These are phyloP conservation scores for Fusarium stilboides DNA, from an alignment of 2,329 filamentous ascomycete genomes.

Conservation along the genomic window DNA sequence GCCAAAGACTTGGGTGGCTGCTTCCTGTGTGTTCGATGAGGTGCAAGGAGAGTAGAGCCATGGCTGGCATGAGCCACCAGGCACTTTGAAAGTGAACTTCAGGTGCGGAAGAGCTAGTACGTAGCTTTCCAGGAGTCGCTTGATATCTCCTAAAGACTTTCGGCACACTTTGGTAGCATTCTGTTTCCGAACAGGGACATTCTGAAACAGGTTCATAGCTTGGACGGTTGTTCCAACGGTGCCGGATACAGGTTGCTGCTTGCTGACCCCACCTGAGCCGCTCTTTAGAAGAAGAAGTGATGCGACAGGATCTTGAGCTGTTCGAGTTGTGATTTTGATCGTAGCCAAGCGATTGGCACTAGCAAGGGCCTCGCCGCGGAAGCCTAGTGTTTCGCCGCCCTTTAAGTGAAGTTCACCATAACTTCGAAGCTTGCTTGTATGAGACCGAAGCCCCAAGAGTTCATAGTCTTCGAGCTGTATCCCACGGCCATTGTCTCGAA, in stretches of 20 bases:
- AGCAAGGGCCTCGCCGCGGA: constrained; percentile 81
- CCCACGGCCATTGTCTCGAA: constrained; percentile 82
- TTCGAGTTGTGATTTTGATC: constrained; percentile 75
- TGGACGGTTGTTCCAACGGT: constrained; percentile 79
- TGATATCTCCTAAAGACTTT: constrained; percentile 71
- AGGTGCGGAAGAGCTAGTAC: constrained; percentile 76
- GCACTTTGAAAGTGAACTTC: constrained; percentile 72
- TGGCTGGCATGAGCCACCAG: constrained; percentile 65
- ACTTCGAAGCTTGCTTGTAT: constrained; percentile 81
- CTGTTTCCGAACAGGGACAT: constrained; percentile 75
- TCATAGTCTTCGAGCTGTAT: constrained; percentile 75
- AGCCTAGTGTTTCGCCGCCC: constrained; percentile 76
- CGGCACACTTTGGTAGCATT: constrained; percentile 69
- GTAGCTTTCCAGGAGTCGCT: constrained; percentile 73
- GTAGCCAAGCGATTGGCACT: constrained; percentile 73
- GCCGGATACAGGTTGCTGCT: constrained; percentile 60
- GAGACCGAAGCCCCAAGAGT: constrained; percentile 74
- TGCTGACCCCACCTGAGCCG: constrained; percentile 51
- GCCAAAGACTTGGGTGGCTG: constrained; percentile 74
- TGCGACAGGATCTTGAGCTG: constrained; percentile 72
- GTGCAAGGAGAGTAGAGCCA: constrained; percentile 76
- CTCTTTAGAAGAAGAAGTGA: constrained; percentile 61
- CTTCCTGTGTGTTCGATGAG: constrained; percentile 67
- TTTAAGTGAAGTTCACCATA: constrained; percentile 73
- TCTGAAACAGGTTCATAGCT: constrained; percentile 71